Evolutionary conservation across 2,329 filamentous ascomycete species (phyloP), one percentile per base, ranked within the genome.

Genomic region (Colletotrichum sp.): DNA sequence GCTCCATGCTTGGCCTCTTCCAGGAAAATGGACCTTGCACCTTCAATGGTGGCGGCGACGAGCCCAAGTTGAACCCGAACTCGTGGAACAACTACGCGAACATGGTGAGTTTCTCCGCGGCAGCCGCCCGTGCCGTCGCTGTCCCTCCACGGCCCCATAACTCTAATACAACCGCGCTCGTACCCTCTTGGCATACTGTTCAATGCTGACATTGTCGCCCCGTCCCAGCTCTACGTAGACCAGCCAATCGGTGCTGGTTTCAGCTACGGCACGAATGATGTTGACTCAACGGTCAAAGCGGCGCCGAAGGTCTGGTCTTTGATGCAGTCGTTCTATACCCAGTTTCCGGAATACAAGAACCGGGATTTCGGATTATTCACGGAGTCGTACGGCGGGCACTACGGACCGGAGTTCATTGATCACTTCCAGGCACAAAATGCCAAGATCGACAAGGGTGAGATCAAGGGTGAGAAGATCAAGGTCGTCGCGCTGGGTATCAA

Each of bases 271-370:
- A 82, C 78, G 8, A 78, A 81, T 48, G 77, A 77, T 18, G 83
- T 84, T 32, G 85, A 83, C 5, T 86, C 85, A 30, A 89, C 88
- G 5, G 82, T 83, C 12, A 85, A 84, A 4, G 88, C 88, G 12
- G 87, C 88, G 5, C 85, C 85, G 1, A 85, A 85, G 65, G 86
- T 92, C n/a, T 92, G 90, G 90, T 87, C 85, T 4, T 83, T 92
- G n/a, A 81, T 91, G 64, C 90, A 92, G 79, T 87, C 88, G 2
- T 94, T 92, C 86, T 91, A 92, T 70, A 86, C 89, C 6, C 88
- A 91, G 34, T 94, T 94, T 74, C 92, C 91, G 0, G 86, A 88
- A 34, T 93, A 94, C 79, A 87, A 90, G 80, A 88, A 89, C 5
- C 88, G 89, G 58, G 89, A 92, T 75, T 88, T 91, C 74, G 87